Conservation (phyloP, 2,329 filamentous ascomycete genomes). For the Calonectria henricotiae region DNA sequence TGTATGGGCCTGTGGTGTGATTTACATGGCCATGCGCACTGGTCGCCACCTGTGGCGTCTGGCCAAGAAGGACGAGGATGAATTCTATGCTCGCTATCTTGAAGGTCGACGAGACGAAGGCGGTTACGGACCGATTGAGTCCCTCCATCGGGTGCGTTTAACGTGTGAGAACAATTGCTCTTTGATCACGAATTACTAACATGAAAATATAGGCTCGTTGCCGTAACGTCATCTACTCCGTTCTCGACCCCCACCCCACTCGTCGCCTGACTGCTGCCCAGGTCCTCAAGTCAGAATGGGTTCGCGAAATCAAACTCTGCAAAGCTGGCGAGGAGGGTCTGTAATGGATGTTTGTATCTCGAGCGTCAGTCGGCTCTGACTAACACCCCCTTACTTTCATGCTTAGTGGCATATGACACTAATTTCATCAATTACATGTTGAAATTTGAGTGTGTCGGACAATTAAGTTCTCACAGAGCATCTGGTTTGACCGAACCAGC, state of each 20-base stretch:
- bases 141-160: conserved; percentile 87
- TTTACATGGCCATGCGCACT: conserved; percentile 99
- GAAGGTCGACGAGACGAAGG: conserved; percentile 94
- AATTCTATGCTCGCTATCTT: conserved; percentile 96
- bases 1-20: conserved; percentile 98
- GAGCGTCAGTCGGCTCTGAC: conserved; percentile 5
- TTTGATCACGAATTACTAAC: conserved; percentile 38
- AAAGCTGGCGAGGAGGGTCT: conserved; percentile 97
- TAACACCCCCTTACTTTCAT: background rate
- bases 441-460: conserved; percentile 5
- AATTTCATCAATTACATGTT: background rate
- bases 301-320: conserved; percentile 96
- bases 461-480: conserved; percentile 3
- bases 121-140: conserved; percentile 97
- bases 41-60: conserved; percentile 96
- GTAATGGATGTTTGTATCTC: conserved; percentile 61
- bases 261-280: conserved; percentile 96
- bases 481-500: conserved; percentile 19
- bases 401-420: conserved; percentile 14
- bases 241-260: conserved; percentile 93
- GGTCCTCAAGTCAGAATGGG: conserved; percentile 98
- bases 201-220: conserved; percentile 82
- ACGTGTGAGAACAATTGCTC: background rate
- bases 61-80: conserved; percentile 97
- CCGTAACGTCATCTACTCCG: conserved; percentile 98